Base-by-base conservation (phyloP, 768 basidiomycete genomes). In the Rhodocollybia butyracea region DNA sequence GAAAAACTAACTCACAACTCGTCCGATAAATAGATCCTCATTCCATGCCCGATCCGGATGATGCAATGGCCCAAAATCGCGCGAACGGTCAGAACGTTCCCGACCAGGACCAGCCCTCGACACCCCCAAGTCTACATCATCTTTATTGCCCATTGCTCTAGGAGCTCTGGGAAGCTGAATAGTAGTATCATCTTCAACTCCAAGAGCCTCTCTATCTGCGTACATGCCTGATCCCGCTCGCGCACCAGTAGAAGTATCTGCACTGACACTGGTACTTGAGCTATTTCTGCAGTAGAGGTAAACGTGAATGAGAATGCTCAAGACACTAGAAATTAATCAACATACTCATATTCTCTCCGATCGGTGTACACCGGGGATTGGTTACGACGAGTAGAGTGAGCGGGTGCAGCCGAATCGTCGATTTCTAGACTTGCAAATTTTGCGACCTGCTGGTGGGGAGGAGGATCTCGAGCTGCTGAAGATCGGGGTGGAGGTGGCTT, bases 171-270 rank as follows among this genome's bases (percentile, higher is more conserved):
- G 57, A 24, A 22, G 48, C 6, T 31, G 32, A 24, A 15, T 26
- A 15, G 8, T n/a, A 21, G n/a, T 1, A 43, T 22, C 15, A 52
- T 51, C 56, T 7, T 51, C 47, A 15, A 15, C 24, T 15, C 51
- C 26, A 19, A n/a, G 5, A 22, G 26, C 26, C 17, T 30, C 41
- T n/a, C 32, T 54, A 42, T 73, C 71, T 40, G 68, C 58, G 57
- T 75, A 70, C 65, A 68, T 68, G 5, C 64, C 69, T 29, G 63
- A 56, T 21, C 54, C 56, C 2, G 60, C 38, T 39, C 61, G 53
- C 21, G 26, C 52, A 56, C 56, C 51, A 46, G 51, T 12, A 38
- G 10, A n/a, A 48, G 60, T 46, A 58, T 31, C 22, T 47, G 21
- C 8, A 59, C 39, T 54, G 30, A 26, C 39, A 36, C 1, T 32